A percentile compares a stretch with the other conserved stretches of the same genome.
Conservation (phyloP, 139 green algal species). For the Coccomyxa sp. region DNA sequence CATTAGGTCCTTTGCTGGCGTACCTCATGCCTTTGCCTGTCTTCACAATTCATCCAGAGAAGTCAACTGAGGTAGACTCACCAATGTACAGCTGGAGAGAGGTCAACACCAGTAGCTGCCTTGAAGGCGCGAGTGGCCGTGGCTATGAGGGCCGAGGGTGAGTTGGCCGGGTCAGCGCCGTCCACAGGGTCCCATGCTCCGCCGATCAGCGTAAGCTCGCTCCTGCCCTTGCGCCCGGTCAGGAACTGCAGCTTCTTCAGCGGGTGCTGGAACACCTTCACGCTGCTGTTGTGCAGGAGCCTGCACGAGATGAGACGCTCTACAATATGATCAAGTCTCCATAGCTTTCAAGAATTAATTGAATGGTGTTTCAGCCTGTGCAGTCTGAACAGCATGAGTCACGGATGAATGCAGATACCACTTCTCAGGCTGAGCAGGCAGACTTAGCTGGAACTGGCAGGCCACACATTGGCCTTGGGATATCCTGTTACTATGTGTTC, state of each 20-base stretch:
- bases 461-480: background rate
- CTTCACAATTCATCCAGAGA: no score
- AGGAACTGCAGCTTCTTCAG: slow-evolving; percentile 31
- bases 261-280: slow-evolving; percentile 14
- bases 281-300: slow-evolving; percentile 7
- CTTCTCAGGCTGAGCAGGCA: no score
- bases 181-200: slow-evolving; percentile 45
- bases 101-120: slow-evolving; percentile 38
- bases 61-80: slow-evolving; percentile 12
- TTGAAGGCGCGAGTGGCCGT: slow-evolving; percentile 48
- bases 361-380: no score
- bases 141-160: slow-evolving; percentile 29
- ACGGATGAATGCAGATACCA: no score
- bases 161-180: slow-evolving; percentile 35
- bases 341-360: background rate
- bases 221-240: slow-evolving; percentile 31
- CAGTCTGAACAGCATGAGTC: no score
- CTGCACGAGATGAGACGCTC: background rate
- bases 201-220: slow-evolving; percentile 27
- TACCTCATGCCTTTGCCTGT: no score
- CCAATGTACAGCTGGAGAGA: slow-evolving; percentile 34
- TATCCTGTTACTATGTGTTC: background rate
- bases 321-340: background rate
- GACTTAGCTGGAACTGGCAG: no score
- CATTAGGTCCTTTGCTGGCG: no score